phyloP scores from a whole-genome alignment of 768 basidiomycete species.

The Pulveroboletus frians region DNA sequence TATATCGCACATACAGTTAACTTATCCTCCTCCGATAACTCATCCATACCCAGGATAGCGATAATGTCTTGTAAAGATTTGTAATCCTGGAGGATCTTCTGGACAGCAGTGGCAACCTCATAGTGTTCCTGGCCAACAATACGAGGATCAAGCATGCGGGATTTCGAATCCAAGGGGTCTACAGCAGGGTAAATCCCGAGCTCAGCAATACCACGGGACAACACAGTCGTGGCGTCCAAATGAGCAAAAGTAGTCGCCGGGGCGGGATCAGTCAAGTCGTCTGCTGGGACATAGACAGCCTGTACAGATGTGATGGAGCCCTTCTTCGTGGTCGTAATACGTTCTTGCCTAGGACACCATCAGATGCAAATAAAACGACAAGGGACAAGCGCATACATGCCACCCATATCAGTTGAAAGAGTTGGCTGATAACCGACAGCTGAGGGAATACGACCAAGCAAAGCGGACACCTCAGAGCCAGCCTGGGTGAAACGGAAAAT shows the following conservation, averaged over 20 bases:
- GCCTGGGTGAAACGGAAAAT: slow-evolving; percentile 99
- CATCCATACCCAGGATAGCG: slow-evolving; percentile 99
- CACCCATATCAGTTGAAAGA: slow-evolving; percentile 99
- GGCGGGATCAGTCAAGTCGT: slow-evolving; percentile 99
- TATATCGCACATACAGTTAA: slow-evolving; percentile 45
- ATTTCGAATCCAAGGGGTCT: slow-evolving; percentile 98
- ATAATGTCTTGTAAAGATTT: slow-evolving; percentile 99
- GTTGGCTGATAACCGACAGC: slow-evolving; percentile 99
- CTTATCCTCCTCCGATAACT: slow-evolving; percentile 99
- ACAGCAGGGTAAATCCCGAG: slow-evolving; percentile 99
- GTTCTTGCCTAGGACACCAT: slow-evolving; percentile 74
- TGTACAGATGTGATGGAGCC: slow-evolving; percentile 99
- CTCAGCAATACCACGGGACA: slow-evolving; percentile 98
- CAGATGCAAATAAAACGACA: background rate
- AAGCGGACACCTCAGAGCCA: slow-evolving; percentile 99
- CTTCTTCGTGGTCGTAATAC: slow-evolving; percentile 99
- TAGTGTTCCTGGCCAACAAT: slow-evolving; percentile 95
- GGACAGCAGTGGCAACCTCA: slow-evolving; percentile 91
- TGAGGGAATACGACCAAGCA: slow-evolving; percentile 99
- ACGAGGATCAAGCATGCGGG: slow-evolving; percentile 99
- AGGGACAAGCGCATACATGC: slow-evolving; percentile 61
- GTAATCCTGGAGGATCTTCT: slow-evolving; percentile 97
- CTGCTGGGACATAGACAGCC: slow-evolving; percentile 99
- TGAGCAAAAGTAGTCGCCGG: slow-evolving; percentile 99
- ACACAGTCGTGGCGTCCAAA: slow-evolving; percentile 99